A percentile compares a stretch with the other conserved stretches of the same genome.
Conservation (phyloP, 2,329 filamentous ascomycete species). For the Botryotinia convoluta region DNA sequence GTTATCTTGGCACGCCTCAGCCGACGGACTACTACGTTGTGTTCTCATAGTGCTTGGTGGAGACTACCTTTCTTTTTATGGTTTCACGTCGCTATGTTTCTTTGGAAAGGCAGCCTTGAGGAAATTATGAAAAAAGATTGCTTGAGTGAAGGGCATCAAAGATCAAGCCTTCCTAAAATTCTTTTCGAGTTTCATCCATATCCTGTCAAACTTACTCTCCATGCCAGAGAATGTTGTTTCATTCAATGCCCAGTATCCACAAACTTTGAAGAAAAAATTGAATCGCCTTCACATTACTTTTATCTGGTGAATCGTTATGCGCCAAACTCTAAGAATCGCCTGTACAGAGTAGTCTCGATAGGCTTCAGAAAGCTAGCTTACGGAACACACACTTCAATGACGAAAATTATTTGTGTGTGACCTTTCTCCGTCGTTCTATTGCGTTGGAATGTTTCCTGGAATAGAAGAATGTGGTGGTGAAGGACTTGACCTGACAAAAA, state of each 20-base stretch:
- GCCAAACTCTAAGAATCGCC: too few species aligned
- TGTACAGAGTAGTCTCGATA: neutral
- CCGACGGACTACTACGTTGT: neutral
- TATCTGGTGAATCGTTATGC: too few species aligned
- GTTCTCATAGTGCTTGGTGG: neutral
- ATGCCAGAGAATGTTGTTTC: too few species aligned
- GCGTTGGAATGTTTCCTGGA: neutral
- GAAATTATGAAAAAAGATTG: neutral
- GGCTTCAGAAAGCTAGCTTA: accelerated
- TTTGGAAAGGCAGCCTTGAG: neutral
- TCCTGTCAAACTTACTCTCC: too few species aligned
- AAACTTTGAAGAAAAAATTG: too few species aligned
- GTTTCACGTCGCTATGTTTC: too few species aligned
- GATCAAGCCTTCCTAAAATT: neutral
- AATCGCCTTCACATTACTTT: too few species aligned
- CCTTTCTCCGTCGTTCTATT: neutral
- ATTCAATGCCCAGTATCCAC: too few species aligned
- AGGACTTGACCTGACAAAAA: neutral
- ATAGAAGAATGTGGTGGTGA: neutral
- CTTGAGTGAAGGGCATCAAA: neutral
- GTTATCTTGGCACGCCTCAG: too few species aligned
- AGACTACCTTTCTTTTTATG: too few species aligned
- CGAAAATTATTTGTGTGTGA: accelerated
- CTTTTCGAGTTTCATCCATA: accelerated
- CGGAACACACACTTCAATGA: neutral